phyloP scores from a whole-genome alignment of 73 alveolate species.

The Tetrahymena malaccensis region DNA sequence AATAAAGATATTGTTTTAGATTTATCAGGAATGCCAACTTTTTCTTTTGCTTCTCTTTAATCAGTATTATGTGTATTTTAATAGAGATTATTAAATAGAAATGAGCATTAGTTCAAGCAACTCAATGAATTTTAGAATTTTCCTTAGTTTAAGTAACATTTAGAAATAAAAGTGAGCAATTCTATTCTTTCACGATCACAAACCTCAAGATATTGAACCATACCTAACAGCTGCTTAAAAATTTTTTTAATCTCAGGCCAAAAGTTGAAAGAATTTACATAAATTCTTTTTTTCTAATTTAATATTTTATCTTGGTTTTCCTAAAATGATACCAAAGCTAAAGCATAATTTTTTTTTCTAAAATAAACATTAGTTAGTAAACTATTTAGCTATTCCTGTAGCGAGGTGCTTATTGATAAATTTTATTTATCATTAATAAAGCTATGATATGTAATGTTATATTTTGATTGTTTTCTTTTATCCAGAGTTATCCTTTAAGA shows the following conservation, averaged over 20 bases:
- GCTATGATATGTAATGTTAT: background rate
- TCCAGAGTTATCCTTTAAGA: background rate
- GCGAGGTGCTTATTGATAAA: background rate
- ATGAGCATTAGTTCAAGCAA: background rate
- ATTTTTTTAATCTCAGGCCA: background rate
- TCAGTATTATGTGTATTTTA: background rate
- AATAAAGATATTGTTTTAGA: background rate
- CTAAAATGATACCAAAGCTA: background rate
- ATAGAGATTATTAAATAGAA: too few relatives aligned
- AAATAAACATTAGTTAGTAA: background rate
- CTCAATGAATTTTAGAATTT: background rate
- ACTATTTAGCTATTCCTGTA: background rate
- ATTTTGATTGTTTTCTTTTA: too few relatives aligned
- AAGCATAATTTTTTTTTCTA: background rate
- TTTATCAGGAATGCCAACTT: background rate
- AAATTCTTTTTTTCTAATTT: background rate
- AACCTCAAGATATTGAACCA: background rate
- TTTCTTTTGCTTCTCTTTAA: background rate
- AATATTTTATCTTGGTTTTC: background rate
- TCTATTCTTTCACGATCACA: background rate
- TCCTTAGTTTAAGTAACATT: background rate
- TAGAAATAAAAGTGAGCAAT: background rate
- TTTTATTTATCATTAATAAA: background rate
- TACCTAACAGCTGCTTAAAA: background rate
- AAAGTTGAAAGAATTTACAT: background rate